A percentile compares a stretch with the other conserved stretches of the same genome.
Evolutionary conservation across 805 yeast species (phyloP).

Genomic region (Teunomyces gatunensis): DNA sequence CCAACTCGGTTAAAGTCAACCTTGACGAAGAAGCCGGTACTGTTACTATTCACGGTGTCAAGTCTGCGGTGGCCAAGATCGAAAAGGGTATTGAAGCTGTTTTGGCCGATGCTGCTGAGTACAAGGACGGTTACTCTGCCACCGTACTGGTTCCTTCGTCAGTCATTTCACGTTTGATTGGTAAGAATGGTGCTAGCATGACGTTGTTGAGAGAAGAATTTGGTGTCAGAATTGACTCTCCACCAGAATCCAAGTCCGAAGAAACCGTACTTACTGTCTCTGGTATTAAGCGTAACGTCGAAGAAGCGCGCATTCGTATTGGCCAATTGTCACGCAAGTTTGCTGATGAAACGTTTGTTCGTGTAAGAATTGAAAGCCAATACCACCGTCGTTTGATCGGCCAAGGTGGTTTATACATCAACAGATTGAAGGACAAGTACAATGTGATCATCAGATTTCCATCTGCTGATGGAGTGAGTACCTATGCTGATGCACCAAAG

Average conservation of each 20-base stretch:
- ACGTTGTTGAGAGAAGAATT: conserved; percentile 66
- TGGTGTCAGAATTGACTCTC: conserved; percentile 73
- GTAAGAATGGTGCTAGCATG: conserved; percentile 80
- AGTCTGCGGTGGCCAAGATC: conserved; percentile 56
- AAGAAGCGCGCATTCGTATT: conserved; percentile 64
- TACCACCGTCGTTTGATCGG: conserved; percentile 85
- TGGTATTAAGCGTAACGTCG: conserved; percentile 79
- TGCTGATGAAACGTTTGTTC: conserved; percentile 74
- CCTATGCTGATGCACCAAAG: conserved; percentile 37
- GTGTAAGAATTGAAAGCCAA: conserved; percentile 68
- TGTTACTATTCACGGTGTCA: conserved; percentile 68
- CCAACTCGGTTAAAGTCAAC: conserved; percentile 44
- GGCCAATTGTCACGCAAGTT: conserved; percentile 61
- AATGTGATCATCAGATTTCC: conserved; percentile 80
- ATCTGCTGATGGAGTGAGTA: conserved; percentile 22
- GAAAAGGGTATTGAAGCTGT: conserved; percentile 51
- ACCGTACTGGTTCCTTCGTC: conserved; percentile 62
- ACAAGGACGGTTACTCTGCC: conserved; percentile 44
- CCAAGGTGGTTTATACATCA: conserved; percentile 72
- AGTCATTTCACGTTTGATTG: conserved; percentile 78
- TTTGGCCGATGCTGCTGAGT: conserved; percentile 54
- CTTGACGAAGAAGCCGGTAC: conserved; percentile 41
- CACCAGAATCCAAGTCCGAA: conserved; percentile 19
- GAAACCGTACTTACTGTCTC: conserved; percentile 51
- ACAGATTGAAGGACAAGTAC: conserved; percentile 85